These are phyloP conservation scores for Pelargonium fulgidum DNA, from an alignment of 441 rosid species.

Conservation along the genomic window DNA sequence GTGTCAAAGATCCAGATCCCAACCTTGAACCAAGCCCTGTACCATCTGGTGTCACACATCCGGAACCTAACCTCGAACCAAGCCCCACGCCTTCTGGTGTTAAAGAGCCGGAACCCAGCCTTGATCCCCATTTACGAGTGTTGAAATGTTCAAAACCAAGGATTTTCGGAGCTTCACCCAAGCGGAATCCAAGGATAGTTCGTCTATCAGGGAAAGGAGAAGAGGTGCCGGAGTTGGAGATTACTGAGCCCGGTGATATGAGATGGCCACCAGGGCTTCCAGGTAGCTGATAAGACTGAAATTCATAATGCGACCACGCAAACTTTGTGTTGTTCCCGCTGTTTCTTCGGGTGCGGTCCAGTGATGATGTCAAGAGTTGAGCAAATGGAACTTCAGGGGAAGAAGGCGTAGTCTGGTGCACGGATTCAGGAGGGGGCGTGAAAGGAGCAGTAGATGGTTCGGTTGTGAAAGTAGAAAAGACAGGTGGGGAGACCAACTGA, in stretches of 20 bases:
- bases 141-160: conserved; percentile 64
- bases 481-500: conserved; percentile 88
- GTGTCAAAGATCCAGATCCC: conserved; percentile 58
- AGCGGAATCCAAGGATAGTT: conserved; percentile 49
- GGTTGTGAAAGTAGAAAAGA: conserved; percentile 81
- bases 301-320: conserved; percentile 58
- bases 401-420: conserved; percentile 73
- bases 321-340: conserved; percentile 62
- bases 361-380: conserved; percentile 77
- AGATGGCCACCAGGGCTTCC: conserved; percentile 82
- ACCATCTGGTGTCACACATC: conserved; percentile 53
- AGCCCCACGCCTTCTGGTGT: conserved; percentile 54
- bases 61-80: conserved; percentile 62
- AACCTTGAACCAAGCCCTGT: conserved; percentile 37
- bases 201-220: conserved; percentile 80
- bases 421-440: conserved; percentile 89
- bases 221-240: conserved; percentile 84
- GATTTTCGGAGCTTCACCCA: conserved; percentile 64
- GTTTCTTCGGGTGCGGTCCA: conserved; percentile 72
- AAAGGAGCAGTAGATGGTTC: conserved; percentile 89
- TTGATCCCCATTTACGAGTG: conserved; percentile 76
- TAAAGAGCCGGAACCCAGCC: conserved; percentile 75
- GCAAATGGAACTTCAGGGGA: conserved; percentile 98
- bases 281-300: conserved; percentile 59
- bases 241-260: conserved; percentile 75